phyloP scores from a whole-genome alignment of 2,329 filamentous ascomycete genomes.

The Fusarium lyarnte region DNA sequence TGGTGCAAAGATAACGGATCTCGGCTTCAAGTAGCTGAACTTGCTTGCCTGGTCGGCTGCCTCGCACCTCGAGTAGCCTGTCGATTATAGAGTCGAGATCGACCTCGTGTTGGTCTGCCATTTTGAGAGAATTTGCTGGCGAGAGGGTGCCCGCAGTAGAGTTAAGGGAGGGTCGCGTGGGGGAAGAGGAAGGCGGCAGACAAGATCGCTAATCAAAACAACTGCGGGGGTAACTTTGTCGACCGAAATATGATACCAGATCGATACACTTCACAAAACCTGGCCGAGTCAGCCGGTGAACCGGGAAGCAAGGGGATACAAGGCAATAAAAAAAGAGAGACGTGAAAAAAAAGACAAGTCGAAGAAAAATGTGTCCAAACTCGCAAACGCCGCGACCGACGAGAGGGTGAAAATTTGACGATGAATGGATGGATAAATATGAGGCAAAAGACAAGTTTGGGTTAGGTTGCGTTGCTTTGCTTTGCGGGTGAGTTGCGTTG shows the following conservation, averaged over 20 bases:
- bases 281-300: conserved; percentile 39
- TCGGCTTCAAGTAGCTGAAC: conserved; percentile 96
- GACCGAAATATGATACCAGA: conserved; percentile 42
- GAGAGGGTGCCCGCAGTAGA: conserved; percentile 52
- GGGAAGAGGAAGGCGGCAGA: conserved; percentile 39
- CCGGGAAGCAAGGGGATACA: conserved; percentile 11
- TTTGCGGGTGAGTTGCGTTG: conserved; percentile 7
- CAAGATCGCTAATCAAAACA: conserved; percentile 45
- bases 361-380: conserved; percentile 20
- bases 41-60: conserved; percentile 97
- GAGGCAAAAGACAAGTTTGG: conserved; percentile 27
- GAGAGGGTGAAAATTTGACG: conserved; percentile 20
- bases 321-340: conserved; percentile 7
- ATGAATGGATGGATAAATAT: conserved; percentile 2
- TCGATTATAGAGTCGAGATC: conserved; percentile 99
- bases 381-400: conserved; percentile 26
- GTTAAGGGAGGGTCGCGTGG: conserved; percentile 40
- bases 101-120: conserved; percentile 82
- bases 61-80: conserved; percentile 94
- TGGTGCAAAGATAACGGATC: conserved; percentile 97
- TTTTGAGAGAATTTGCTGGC: conserved; percentile 54
- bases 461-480: conserved; percentile 6
- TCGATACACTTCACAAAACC: conserved; percentile 49
- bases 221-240: conserved; percentile 42
- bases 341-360: conserved; percentile 6